Conservation (phyloP, 2,329 filamentous ascomycete species). For the Allantophomopsis cytisporea region DNA sequence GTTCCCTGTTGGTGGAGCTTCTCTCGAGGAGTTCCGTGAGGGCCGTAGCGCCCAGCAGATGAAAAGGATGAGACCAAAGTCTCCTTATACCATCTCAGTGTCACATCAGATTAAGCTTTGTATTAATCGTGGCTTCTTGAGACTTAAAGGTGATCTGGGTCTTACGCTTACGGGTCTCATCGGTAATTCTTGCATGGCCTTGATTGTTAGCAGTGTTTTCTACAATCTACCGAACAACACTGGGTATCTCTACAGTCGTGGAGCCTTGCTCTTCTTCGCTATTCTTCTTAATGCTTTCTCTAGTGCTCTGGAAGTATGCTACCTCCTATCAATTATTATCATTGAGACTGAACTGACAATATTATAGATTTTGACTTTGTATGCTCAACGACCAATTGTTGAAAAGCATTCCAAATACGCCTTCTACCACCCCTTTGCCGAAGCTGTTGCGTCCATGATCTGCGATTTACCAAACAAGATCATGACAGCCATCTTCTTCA, state of each 20-base stretch:
- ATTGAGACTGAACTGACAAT: not conserved
- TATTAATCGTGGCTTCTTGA: constrained; percentile 64
- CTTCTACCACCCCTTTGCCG: constrained; percentile 79
- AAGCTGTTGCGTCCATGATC: constrained; percentile 81
- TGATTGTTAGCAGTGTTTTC: constrained; percentile 52
- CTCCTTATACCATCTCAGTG: constrained; percentile 64
- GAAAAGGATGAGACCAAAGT: constrained; percentile 24
- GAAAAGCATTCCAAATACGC: constrained; percentile 84
- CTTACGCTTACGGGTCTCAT: constrained; percentile 39
- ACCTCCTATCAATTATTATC: not conserved
- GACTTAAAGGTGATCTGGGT: constrained; percentile 49
- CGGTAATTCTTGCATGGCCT: constrained; percentile 31
- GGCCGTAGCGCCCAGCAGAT: constrained; percentile 20
- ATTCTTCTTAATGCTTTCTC: constrained; percentile 53
- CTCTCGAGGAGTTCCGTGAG: constrained; percentile 21
- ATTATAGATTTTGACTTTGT: constrained; percentile 55
- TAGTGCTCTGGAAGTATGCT: constrained; percentile 36
- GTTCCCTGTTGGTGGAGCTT: constrained; percentile 14
- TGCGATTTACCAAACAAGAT: constrained; percentile 79
- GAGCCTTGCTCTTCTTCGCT: constrained; percentile 53
- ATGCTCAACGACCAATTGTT: constrained; percentile 78
- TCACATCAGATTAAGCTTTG: constrained; percentile 58
- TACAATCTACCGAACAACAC: constrained; percentile 42
- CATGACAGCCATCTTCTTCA: constrained; percentile 60
- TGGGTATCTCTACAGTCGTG: constrained; percentile 45